Base-by-base conservation (phyloP, 2,329 filamentous ascomycete species). In the Aspergillus sp. region DNA sequence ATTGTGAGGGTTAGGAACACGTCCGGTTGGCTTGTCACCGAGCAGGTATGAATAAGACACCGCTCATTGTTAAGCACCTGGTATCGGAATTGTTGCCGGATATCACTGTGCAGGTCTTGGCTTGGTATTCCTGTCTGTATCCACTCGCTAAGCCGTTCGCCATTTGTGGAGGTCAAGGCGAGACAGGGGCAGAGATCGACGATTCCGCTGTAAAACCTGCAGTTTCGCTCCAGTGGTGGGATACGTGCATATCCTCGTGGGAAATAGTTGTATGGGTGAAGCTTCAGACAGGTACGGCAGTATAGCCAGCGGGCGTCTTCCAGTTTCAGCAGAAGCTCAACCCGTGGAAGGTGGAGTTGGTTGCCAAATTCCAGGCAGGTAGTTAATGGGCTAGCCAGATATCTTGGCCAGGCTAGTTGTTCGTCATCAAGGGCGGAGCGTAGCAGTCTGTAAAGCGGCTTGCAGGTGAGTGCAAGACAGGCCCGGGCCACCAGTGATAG, bases 381-480 rank as follows among this genome's bases (percentile, higher is more conserved):
- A 3, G 40, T n/a, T 34, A 34, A 40, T 2, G 24, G 37, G 22
- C n/a, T 44, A 15, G 55, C 55, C n/a, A 57, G 44, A 5, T 34
- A 42, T 12, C 42, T 30, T 13, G 55, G 55, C 55, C 55, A 57
- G 22, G 55, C 41, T 4, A 58, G 51, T 8, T 27, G 33, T 34
- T 51, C 19, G 19, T 58, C 39, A 3, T 50, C 20, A 20, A n/a
- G 33, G 39, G 33, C 20, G 13, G 22, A 44, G 30, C 22, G 2
- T 4, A 54, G 19, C 8, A 51, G 39, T 41, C 20, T 22, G 34
- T 58, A 50, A 13, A 58, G 33, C 15, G 40, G 27, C 44, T 51
- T 58, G 47, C 56, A 58, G 42, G 39, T 54, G 17, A 58, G 56
- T 15, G 51, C 50, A 7, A 54, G 51, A n/a, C 51, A 55, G 19